Evolutionary conservation across 371 early-diverging fungal species (phyloP), one percentile per base, ranked within the genome.

Genomic region (Syncephalis fuscata): DNA sequence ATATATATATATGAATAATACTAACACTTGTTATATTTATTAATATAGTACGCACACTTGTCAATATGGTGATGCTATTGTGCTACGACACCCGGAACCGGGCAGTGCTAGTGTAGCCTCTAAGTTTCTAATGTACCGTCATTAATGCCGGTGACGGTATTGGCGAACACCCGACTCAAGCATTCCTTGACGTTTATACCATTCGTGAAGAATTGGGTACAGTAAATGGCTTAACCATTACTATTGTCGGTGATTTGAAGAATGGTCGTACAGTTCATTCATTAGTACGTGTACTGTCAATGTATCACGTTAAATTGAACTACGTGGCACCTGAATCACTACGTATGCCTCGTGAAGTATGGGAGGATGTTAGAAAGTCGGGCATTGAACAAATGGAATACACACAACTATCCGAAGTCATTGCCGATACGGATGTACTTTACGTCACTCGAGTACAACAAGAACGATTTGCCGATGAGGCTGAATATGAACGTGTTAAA

Each of bases 151-250:
- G 97, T 53, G 95, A 94, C 61, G 97, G 97, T 55, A 72, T 80
- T 46, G 95, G 97, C 39, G 97, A 94, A 70, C 97, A 97, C 66
- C 97, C 97, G 24, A 88, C 92, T 17, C 97, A 96, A 66, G 97
- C 95, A 41, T 85, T 94, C 76, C 71, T 97, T 50, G 97, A 97
- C 63, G 74, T 80, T 17, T 97, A 84, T 59, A 94, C 94, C 15
- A 64, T 66, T 48, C 64, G 62, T 68, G 84, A 85, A 70, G 85
- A 83, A 60, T 65, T 87, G 16, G 94, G 95, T 56, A 92, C 94
- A n/a, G 91, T 93, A 48, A 92, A 93, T 63, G 93, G 92, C 1
- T 68, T 97, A 48, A 89, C 85, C 15, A 78, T 97, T 48, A 92
- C 93, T 15, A 56, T 97, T 54, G 90, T 97, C 40, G 97, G 94